Evolutionary conservation across 1,284 basidiomycete genomes (phyloP), one percentile per base, ranked within the genome.

Genomic region (Cryptococcus wingfieldii): DNA sequence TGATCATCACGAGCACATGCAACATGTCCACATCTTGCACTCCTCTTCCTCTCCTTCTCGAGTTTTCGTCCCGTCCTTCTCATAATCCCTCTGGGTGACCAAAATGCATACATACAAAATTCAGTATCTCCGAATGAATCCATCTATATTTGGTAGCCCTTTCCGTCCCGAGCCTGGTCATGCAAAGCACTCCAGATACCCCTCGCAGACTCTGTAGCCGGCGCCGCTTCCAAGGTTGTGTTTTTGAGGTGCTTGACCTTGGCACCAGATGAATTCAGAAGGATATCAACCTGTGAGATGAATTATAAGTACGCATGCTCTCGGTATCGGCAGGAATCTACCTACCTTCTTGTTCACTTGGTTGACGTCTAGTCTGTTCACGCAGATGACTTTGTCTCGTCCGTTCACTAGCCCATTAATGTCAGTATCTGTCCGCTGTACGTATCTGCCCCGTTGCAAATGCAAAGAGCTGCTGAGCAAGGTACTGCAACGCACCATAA

Each of bases 321-420:
- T 10, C 10, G 31, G 31, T 39, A 12, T n/a, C 23, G 14, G 5
- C 14, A 9, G 23, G 25, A 23, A 23, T 23, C 12, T 27, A 39
- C 68, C 54, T 18, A 76, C 72, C 61, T 80, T 80, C 50, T 70
- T 64, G n/a, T 58, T 63, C 34, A 80, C 74, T 44, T 75, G 66
- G 51, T 70, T 65, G 10, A 69, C 64, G 41, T 75, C 71, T 51
- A 80, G 58, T 38, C 64, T 66, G 61, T 78, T 77, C 38, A 79
- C 76, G 64, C 77, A 79, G 54, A 80, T 78, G 53, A 78, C 78
- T 62, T 80, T 80, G 58, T 78, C 77, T 45, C 78, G 67, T 34
- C 78, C 77, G 58, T 79, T 79, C 51, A 75, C 79, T 79, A 59
- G 19, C 25, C 7, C 16, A 13, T 4, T 10, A 13, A 16, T 16